Percentiles rank a stretch among this genome's conserved stretches.
These are phyloP conservation scores for Fusarium aywerte DNA, from an alignment of 2,329 filamentous ascomycete genomes.

Conservation along the genomic window DNA sequence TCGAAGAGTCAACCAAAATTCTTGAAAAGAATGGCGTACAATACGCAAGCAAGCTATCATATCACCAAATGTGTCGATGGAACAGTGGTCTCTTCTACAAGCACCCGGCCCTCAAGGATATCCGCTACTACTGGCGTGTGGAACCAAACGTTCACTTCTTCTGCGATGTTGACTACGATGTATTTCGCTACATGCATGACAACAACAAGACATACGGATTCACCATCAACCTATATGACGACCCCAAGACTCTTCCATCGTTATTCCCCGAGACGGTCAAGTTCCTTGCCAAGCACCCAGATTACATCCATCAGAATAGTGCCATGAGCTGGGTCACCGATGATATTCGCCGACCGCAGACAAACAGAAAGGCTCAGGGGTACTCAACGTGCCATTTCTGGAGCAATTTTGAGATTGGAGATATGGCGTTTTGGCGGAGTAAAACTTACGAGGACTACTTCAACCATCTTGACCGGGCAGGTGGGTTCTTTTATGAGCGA, in stretches of 20 bases:
- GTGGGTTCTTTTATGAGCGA: constrained; percentile 98
- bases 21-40: constrained; percentile 88
- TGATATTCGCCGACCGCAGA: constrained; percentile 76
- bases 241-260: constrained; percentile 83
- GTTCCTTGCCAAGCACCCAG: constrained; percentile 86
- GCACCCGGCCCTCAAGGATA: constrained; percentile 84
- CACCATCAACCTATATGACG: constrained; percentile 96
- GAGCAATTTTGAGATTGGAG: constrained; percentile 97
- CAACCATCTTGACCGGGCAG: constrained; percentile 93
- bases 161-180: constrained; percentile 97
- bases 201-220: constrained; percentile 99
- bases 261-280: constrained; percentile 97
- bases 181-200: constrained; percentile 98
- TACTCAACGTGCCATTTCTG: constrained; percentile 99
- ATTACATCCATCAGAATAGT: constrained; percentile 84
- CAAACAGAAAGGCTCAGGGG: constrained; percentile 84
- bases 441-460: constrained; percentile 95
- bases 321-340: constrained; percentile 91
- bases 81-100: constrained; percentile 99
- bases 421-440: constrained; percentile 92
- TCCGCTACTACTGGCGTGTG: constrained; percentile 97
- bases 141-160: constrained; percentile 99
- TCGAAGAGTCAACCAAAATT: constrained; percentile 83
- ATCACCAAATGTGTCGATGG: constrained; percentile 99
- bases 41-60: constrained; percentile 88